These are phyloP conservation scores for Cryphonectria japonica DNA, from an alignment of 2,329 filamentous ascomycete genomes.

Conservation along the genomic window DNA sequence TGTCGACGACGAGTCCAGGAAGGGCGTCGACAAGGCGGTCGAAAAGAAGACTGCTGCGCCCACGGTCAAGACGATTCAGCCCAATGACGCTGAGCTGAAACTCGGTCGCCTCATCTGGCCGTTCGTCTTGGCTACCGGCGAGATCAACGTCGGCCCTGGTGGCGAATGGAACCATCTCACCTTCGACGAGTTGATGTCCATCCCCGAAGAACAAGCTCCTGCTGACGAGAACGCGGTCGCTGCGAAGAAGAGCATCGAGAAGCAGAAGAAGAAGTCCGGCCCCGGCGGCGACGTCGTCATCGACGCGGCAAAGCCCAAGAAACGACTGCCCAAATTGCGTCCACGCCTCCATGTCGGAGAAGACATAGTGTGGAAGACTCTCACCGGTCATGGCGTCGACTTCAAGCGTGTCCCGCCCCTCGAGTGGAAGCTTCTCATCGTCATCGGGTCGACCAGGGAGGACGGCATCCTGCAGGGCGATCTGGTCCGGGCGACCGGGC, in stretches of 20 bases:
- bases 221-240: not conserved
- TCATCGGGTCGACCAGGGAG: constrained; percentile 58
- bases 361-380: constrained; percentile 61
- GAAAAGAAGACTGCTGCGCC: constrained; percentile 12
- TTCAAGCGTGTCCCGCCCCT: constrained; percentile 60
- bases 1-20: constrained; percentile 1
- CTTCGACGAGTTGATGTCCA: constrained; percentile 45
- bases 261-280: constrained; percentile 1
- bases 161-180: constrained; percentile 43
- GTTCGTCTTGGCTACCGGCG: constrained; percentile 45
- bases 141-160: constrained; percentile 45
- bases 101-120: constrained; percentile 47
- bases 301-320: constrained; percentile 18
- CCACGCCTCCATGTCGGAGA: constrained; percentile 54
- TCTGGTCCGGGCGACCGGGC: constrained; percentile 58
- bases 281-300: not conserved
- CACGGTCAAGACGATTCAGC: constrained; percentile 17
- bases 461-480: constrained; percentile 65
- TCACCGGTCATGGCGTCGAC: constrained; percentile 63
- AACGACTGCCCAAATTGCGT: constrained; percentile 25
- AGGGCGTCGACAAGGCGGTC: constrained; percentile 1
- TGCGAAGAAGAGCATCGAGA: constrained; percentile 24
- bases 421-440: constrained; percentile 62
- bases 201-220: constrained; percentile 39
- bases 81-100: constrained; percentile 38